Conservation (phyloP, 768 basidiomycete genomes). For the Phylloporus arenicola region DNA sequence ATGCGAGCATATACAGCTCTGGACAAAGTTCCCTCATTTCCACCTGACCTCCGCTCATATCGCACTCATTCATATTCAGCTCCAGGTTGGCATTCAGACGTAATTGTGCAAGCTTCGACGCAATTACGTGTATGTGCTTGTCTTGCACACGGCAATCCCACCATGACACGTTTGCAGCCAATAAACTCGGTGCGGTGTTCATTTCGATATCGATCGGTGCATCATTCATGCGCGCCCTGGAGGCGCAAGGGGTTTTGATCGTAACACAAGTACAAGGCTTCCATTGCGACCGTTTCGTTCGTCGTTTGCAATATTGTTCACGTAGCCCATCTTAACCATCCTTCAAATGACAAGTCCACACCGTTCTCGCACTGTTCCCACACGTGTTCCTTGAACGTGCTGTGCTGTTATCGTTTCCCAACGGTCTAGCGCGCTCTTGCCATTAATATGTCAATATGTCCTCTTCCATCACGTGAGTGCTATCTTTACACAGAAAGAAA, state of each 20-base stretch:
- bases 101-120: constrained; percentile 29
- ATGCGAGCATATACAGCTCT: constrained; percentile 45
- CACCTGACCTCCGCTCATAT: constrained; percentile 19
- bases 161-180: constrained; percentile 7
- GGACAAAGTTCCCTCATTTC: constrained; percentile 22
- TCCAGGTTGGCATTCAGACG: constrained; percentile 25
- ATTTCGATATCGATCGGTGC: constrained; percentile 10
- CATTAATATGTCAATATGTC: constrained; percentile 49
- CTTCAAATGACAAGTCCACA: constrained; percentile 35
- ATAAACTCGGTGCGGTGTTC: constrained; percentile 1
- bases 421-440: constrained; percentile 18
- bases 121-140: constrained; percentile 33
- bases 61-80: constrained; percentile 5
- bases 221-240: constrained; percentile 17
- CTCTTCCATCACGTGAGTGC: constrained; percentile 56
- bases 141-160: constrained; percentile 24
- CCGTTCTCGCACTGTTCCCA: not conserved
- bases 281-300: constrained; percentile 37
- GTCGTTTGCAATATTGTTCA: constrained; percentile 52
- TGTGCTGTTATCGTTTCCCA: constrained; percentile 12
- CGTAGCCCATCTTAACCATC: constrained; percentile 50
- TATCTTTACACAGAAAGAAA: constrained; percentile 5
- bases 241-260: constrained; percentile 35
- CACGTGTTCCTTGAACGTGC: constrained; percentile 7
- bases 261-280: not conserved